Evolutionary conservation across 768 basidiomycete genomes (phyloP).

Genomic region (Cubamyces lactineus): DNA sequence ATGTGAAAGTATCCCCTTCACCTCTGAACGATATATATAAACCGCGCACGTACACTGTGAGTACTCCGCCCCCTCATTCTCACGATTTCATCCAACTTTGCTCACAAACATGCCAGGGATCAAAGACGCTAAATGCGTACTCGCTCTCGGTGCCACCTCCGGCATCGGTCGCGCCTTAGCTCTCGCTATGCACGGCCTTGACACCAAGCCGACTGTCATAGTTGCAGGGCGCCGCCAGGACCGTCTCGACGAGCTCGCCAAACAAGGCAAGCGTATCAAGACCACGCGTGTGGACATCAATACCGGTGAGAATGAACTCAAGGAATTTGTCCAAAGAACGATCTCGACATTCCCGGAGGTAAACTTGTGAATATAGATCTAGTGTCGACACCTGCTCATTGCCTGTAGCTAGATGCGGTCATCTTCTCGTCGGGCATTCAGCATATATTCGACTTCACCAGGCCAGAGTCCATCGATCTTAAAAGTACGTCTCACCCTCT

Average conservation of each 20-base stretch:
- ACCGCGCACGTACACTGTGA: neutral
- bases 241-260: constrained; percentile 52
- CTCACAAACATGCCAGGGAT: constrained; percentile 37
- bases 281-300: constrained; percentile 50
- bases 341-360: constrained; percentile 54
- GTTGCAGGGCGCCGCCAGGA: constrained; percentile 55
- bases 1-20: neutral
- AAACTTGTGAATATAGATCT: constrained; percentile 17
- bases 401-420: constrained; percentile 54
- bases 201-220: constrained; percentile 53
- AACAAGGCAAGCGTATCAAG: constrained; percentile 40
- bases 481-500: constrained; percentile 38
- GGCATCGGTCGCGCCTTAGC: constrained; percentile 63
- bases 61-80: neutral
- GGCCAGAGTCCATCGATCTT: constrained; percentile 44
- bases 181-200: constrained; percentile 49
- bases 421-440: constrained; percentile 59
- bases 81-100: neutral
- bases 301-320: constrained; percentile 41
- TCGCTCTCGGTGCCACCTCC: constrained; percentile 60
- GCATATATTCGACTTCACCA: constrained; percentile 49
- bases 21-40: neutral
- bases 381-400: neutral
- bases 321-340: constrained; percentile 44
- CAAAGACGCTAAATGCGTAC: constrained; percentile 51